Evolutionary conservation across 805 yeast species (phyloP).

Genomic region (Isabelozyma gotoi): DNA sequence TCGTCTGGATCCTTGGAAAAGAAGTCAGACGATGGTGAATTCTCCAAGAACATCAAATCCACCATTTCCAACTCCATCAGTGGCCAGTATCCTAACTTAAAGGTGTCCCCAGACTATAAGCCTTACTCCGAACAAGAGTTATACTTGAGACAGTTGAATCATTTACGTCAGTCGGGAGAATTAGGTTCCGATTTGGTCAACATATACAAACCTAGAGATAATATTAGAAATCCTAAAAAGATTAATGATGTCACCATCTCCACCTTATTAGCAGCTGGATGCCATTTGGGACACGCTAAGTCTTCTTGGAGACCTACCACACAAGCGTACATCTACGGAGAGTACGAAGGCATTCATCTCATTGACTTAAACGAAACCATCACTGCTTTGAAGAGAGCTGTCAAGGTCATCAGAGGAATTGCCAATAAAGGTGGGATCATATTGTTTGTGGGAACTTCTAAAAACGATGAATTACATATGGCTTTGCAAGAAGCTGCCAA

Average conservation of each 20-base stretch:
- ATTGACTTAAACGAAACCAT: conserved; percentile 88
- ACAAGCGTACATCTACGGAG: conserved; percentile 85
- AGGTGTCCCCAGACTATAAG: conserved; percentile 56
- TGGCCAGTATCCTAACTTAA: conserved; percentile 57
- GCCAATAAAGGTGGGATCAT: conserved; percentile 83
- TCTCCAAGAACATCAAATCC: conserved; percentile 21
- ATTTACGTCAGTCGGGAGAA: conserved; percentile 50
- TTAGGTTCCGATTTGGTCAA: conserved; percentile 66
- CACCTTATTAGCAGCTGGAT: conserved; percentile 84
- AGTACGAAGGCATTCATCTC: conserved; percentile 85
- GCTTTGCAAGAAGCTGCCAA: conserved; percentile 78
- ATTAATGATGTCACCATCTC: conserved; percentile 62
- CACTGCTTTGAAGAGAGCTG: conserved; percentile 71
- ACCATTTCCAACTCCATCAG: conserved; percentile 31
- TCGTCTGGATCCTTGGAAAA: conserved; percentile 5
- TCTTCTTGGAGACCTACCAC: conserved; percentile 75
- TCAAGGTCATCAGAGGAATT: conserved; percentile 80
- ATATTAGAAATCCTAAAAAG: conserved; percentile 57
- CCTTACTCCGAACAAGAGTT: conserved; percentile 80
- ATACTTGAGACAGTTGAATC: conserved; percentile 68
- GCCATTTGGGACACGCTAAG: conserved; percentile 91
- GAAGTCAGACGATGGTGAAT: conserved; percentile 5
- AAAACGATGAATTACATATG: conserved; percentile 53
- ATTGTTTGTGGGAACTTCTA: conserved; percentile 79
- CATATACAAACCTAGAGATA: conserved; percentile 70